A percentile compares a stretch with the other conserved stretches of the same genome.
phyloP scores from a whole-genome alignment of 768 basidiomycete genomes.

The Lactifluus volemus region DNA sequence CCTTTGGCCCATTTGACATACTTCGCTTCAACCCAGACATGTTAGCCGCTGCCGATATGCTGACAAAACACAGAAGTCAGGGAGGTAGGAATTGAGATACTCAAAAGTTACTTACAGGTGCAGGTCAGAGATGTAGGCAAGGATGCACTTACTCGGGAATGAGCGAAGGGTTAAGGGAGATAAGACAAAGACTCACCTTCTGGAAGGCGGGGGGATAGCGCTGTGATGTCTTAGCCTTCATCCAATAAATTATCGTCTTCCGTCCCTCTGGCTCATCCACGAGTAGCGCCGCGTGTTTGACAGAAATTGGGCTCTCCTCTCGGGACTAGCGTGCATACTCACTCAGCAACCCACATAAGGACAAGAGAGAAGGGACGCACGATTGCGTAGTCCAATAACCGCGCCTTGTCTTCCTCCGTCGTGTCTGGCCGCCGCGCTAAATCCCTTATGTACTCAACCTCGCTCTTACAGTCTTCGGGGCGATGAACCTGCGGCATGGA shows the following conservation, averaged over 20 bases:
- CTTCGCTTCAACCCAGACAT: constrained; percentile 46
- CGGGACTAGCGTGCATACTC: constrained; percentile 43
- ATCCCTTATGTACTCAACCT: constrained; percentile 22
- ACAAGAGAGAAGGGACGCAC: constrained; percentile 14
- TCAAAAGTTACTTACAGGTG: constrained; percentile 43
- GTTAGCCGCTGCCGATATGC: constrained; percentile 46
- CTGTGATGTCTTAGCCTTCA: constrained; percentile 62
- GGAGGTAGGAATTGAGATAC: constrained; percentile 1
- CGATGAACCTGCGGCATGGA: constrained; percentile 49
- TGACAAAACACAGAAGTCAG: constrained; percentile 24
- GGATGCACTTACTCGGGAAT: constrained; percentile 47
- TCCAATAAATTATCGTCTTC: constrained; percentile 63
- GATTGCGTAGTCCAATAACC: constrained; percentile 24
- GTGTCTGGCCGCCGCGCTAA: constrained; percentile 30
- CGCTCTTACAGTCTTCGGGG: constrained; percentile 40
- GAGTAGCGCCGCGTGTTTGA: constrained; percentile 45
- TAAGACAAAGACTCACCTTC: constrained; percentile 39
- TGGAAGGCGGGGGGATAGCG: constrained; percentile 66
- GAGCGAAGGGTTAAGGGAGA: not conserved
- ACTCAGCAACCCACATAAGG: not conserved
- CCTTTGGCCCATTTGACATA: constrained; percentile 30
- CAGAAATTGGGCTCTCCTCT: constrained; percentile 55
- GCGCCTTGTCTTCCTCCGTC: constrained; percentile 29
- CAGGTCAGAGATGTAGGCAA: constrained; percentile 72
- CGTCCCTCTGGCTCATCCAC: constrained; percentile 36